Evolutionary conservation across 2,329 filamentous ascomycete genomes (phyloP), one percentile per base, ranked within the genome.

Genomic region (Incumbomyces lentus): DNA sequence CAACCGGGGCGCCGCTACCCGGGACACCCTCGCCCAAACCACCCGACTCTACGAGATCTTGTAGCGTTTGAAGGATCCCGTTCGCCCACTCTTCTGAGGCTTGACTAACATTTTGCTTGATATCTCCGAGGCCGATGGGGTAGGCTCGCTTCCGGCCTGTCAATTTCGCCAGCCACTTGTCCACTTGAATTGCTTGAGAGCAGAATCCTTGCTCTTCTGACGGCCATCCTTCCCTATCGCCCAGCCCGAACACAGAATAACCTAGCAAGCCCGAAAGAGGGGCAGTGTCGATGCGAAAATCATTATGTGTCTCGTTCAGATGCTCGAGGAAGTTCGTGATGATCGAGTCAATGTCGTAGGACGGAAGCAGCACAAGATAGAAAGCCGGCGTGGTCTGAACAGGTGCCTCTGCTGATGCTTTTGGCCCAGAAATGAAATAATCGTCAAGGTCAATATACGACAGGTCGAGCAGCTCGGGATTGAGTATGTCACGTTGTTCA

Each of bases 91-190:
- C 87, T 30, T 74, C 66, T 45, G 96, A 64, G 19, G 84, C 72
- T 40, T 75, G 65, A 16, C 72, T 68, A 16, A 80, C 78, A 60
- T 92, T 84, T n/a, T 68, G 73, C 65, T 88, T 93, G 48, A 84
- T 77, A 64, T 96, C 88, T 2, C 84, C 87, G 73, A 90, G 82
- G 3, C 92, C 92, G 6, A 96, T 70, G 0, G 90, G 90, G 58
- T 84, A 96, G 1, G 87, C 89, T 60, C 89, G 75, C 67, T 90
- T 95, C 51, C 83, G 78, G 1, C 78, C 82, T 0, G 89, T 95
- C 58, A 98, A 68, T 61, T 88, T 93, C n/a, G 90, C 88, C 84
- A 98, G 86, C 90, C 92, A 96, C 62, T 81, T 88, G 62, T 98
- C 90, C 2, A 93, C 73, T 55, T 95, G 82, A 59, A 82, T 85